phyloP scores from a whole-genome alignment of 352 stramenopile species.

The Albugo candida region DNA sequence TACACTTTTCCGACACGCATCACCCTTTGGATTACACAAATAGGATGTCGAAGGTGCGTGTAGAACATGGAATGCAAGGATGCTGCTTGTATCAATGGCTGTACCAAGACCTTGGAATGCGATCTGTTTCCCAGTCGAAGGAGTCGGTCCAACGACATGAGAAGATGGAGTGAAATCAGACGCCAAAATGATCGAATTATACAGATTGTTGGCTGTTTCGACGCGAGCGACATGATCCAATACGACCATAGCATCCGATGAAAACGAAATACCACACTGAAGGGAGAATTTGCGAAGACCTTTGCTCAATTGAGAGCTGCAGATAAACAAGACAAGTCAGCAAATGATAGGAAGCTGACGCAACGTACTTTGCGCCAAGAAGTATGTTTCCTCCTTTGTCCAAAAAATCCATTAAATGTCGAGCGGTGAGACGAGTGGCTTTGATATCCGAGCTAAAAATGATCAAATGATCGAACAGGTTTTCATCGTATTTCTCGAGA shows the following conservation, averaged over 20 bases:
- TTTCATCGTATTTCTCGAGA: conserved; percentile 73
- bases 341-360: neutral
- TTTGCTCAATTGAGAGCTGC: conserved; percentile 52
- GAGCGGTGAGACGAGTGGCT: conserved; percentile 38
- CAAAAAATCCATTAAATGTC: conserved; percentile 67
- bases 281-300: conserved; percentile 69
- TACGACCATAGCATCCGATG: conserved; percentile 75
- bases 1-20: conserved; percentile 37
- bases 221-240: conserved; percentile 75
- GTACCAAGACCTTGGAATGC: conserved; percentile 68
- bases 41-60: conserved; percentile 61
- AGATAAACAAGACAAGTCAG: conserved; percentile 1
- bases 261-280: conserved; percentile 75
- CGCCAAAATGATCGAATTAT: conserved; percentile 55
- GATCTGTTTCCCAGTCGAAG: conserved; percentile 34
- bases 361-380: conserved; percentile 21
- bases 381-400: conserved; percentile 74
- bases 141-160: conserved; percentile 27
- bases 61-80: conserved; percentile 64
- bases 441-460: conserved; percentile 76
- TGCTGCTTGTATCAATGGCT: conserved; percentile 62
- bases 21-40: conserved; percentile 60
- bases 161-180: conserved; percentile 47
- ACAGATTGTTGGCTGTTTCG: conserved; percentile 30
- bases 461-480: conserved; percentile 78